Evolutionary conservation across 768 basidiomycete genomes (phyloP).

Genomic region (Suillus clintonianus): DNA sequence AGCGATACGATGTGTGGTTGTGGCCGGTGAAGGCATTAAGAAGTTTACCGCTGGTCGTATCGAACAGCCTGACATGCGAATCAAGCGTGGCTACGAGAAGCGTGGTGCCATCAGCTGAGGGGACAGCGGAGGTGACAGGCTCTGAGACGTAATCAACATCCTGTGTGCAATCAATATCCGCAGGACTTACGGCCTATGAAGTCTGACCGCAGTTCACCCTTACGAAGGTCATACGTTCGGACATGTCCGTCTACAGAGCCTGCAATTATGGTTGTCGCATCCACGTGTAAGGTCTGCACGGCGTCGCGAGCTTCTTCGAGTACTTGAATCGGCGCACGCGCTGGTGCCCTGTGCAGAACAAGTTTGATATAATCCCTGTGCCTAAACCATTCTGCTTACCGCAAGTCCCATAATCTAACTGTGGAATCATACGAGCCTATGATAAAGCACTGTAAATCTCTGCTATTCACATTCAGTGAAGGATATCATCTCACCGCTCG

Average conservation of each 20-base stretch:
- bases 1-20: slow-evolving; percentile 71
- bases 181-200: slow-evolving; percentile 79
- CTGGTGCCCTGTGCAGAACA: slow-evolving; percentile 54
- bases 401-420: slow-evolving; percentile 88
- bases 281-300: slow-evolving; percentile 77
- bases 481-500: slow-evolving; percentile 64
- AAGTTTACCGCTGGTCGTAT: slow-evolving; percentile 76
- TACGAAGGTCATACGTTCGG: slow-evolving; percentile 92
- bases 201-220: slow-evolving; percentile 87
- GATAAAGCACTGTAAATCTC: not conserved
- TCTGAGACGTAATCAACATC: slow-evolving; percentile 43
- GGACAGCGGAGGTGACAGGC: slow-evolving; percentile 82
- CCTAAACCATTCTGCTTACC: slow-evolving; percentile 46
- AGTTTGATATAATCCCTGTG: not conserved
- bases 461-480: not conserved
- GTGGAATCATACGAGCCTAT: slow-evolving; percentile 94
- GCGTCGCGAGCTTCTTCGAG: slow-evolving; percentile 88
- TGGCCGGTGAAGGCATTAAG: slow-evolving; percentile 87
- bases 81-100: slow-evolving; percentile 84
- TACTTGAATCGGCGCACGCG: slow-evolving; percentile 85
- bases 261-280: slow-evolving; percentile 64
- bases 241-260: slow-evolving; percentile 93
- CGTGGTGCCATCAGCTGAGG: slow-evolving; percentile 78
- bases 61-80: slow-evolving; percentile 84
- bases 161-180: not conserved